A percentile compares a stretch with the other conserved stretches of the same genome.
Conservation (phyloP, 192 early-diverging fungal genomes). For the Anaeromyces robustus region DNA sequence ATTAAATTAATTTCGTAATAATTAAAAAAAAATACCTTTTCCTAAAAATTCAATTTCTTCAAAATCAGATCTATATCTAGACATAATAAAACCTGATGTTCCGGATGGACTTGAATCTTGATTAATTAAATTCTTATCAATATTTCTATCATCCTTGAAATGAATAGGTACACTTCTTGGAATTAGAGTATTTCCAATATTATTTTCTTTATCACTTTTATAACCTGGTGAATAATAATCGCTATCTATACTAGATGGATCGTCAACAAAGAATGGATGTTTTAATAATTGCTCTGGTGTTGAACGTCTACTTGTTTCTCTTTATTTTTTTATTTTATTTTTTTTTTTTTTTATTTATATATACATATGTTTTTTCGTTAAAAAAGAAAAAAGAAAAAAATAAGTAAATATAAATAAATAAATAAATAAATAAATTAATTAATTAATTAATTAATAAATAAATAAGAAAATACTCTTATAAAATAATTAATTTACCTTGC, state of each 20-base stretch:
- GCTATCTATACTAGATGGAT: background rate
- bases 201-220: background rate
- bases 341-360: background rate
- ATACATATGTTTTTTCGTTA: too few species aligned
- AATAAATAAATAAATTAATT: too few species aligned
- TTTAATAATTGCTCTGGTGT: background rate
- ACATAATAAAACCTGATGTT: conserved; percentile 10
- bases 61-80: conserved; percentile 58
- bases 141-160: background rate
- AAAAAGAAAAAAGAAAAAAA: too few species aligned
- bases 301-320: background rate
- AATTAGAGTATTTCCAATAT: background rate
- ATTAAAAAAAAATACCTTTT: conserved; percentile 14
- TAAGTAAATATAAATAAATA: too few species aligned
- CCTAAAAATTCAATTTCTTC: conserved; percentile 64
- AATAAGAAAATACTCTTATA: too few species aligned
- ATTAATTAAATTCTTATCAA: background rate
- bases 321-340: background rate
- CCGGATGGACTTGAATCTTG: background rate
- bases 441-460: too few species aligned
- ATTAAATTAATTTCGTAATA: conserved; percentile 4
- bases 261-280: background rate
- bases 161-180: background rate
- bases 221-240: background rate
- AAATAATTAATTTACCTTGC: too few species aligned